Evolutionary conservation across 129 eudicot genomes (phyloP).

Genomic region (Dittrichia graveolens): DNA sequence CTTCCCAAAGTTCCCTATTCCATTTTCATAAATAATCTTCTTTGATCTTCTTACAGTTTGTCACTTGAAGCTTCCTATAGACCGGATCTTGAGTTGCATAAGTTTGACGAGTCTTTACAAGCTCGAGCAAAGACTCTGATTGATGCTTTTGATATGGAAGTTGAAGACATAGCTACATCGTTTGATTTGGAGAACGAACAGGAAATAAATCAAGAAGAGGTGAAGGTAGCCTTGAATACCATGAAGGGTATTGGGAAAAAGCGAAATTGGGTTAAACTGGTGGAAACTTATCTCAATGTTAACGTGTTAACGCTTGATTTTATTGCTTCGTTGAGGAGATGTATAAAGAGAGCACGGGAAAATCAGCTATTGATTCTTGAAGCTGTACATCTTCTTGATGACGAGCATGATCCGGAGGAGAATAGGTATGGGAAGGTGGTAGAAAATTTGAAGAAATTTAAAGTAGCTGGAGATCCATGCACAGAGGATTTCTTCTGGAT

Average conservation of each 20-base stretch:
- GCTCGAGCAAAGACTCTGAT: background rate
- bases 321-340: conserved; percentile 54
- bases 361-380: conserved; percentile 46
- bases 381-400: conserved; percentile 54
- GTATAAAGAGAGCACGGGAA: conserved; percentile 47
- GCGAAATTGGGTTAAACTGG: background rate
- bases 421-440: conserved; percentile 36
- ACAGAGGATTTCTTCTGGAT: conserved; percentile 54
- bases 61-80: background rate
- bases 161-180: background rate
- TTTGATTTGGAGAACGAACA: background rate
- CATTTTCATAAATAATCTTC: background rate
- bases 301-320: conserved; percentile 55
- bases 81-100: background rate
- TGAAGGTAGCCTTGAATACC: background rate
- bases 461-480: conserved; percentile 55
- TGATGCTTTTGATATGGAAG: background rate
- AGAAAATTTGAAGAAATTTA: conserved; percentile 56
- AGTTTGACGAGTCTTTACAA: background rate
- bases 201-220: background rate
- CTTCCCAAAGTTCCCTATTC: too few relatives aligned
- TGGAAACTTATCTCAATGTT: background rate
- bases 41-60: background rate
- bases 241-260: background rate
- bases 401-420: conserved; percentile 40